phyloP scores from a whole-genome alignment of 768 basidiomycete genomes.

The Phlebiopsis gigantea region DNA sequence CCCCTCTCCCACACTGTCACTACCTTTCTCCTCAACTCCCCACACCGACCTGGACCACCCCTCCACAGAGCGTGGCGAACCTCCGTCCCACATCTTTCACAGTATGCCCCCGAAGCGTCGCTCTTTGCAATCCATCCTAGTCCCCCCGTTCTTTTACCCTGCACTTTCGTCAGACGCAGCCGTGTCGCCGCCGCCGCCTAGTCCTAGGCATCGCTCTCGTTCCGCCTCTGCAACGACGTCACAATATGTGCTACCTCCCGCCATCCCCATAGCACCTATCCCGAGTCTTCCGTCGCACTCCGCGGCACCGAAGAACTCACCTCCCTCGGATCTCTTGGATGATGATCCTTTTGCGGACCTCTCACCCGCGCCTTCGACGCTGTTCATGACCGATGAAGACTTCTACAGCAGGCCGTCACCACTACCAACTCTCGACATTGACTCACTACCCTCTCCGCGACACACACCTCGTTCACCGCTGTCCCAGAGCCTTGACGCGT shows the following conservation, averaged over 20 bases:
- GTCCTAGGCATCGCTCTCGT: slow-evolving; percentile 10
- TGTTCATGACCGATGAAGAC: not conserved
- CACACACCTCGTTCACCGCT: slow-evolving; percentile 20
- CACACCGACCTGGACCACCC: not conserved
- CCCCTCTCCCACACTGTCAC: slow-evolving; percentile 6
- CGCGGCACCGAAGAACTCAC: slow-evolving; percentile 20
- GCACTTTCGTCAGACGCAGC: slow-evolving; percentile 2
- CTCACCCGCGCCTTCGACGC: slow-evolving; percentile 22
- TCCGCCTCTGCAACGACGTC: slow-evolving; percentile 13
- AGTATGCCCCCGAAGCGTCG: slow-evolving; percentile 46
- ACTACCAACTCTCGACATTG: not conserved
- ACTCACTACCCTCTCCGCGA: not conserved
- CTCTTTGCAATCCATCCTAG: slow-evolving; percentile 48
- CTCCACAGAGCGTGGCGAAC: not conserved
- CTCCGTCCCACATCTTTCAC: not conserved
- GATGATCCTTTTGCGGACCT: slow-evolving; percentile 74
- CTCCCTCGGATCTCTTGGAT: slow-evolving; percentile 45
- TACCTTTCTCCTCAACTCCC: not conserved
- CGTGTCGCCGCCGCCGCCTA: slow-evolving; percentile 1
- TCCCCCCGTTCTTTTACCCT: slow-evolving; percentile 39
- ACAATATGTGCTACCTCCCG: slow-evolving; percentile 12
- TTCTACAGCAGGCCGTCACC: not conserved
- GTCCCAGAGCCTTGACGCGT: slow-evolving; percentile 9
- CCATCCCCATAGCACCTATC: slow-evolving; percentile 13
- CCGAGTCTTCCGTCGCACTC: not conserved